Base-by-base conservation (phyloP, 352 stramenopile genomes). In the Phytophthora cryptogea region DNA sequence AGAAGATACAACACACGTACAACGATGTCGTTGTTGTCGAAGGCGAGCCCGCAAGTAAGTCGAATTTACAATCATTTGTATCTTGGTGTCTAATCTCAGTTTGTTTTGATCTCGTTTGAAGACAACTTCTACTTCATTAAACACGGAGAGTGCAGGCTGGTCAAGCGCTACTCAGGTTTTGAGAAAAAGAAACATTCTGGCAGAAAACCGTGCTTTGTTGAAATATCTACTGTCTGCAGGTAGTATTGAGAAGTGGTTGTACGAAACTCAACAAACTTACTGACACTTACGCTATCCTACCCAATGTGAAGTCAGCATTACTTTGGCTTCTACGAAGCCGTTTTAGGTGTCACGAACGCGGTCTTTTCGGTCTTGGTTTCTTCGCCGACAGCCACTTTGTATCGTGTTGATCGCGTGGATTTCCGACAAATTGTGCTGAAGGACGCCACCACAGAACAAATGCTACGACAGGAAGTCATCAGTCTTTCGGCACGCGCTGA, bases 381-480 rank as follows among this genome's bases (percentile, higher is more conserved):
- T 11, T 91, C 82, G 0, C 80, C 82, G 0, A 79, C 63, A 14
- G 76, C 74, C 9, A 70, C 83, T 5, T 52, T 91, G 42, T 91
- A 89, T 48, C 76, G 80, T 8, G 54, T 91, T 7, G 82, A 91
- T 41, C 79, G 82, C n/a, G 67, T 79, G 2, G 82, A 89, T 37
- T 89, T 91, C 33, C 74, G 82, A 8, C 79, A 89, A 47, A 78
- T 73, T 31, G 54, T 85, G 10, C 65, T 90, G 3, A 89, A 88
- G 37, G 82, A 91, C 42, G 0, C 54, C 0, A 43, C 66, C 26
- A 84, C 75, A 0, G 80, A 89, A n/a, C 59, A 78, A 16, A 43
- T 76, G 8, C 52, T 91, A 10, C 63, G 76, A 0, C 53, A 50
- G n/a, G 80, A 89, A 54, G 68, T 72, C 0, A 39, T 72, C 8